Conservation (phyloP, 2,329 filamentous ascomycete species). For the Exophiala sp. region DNA sequence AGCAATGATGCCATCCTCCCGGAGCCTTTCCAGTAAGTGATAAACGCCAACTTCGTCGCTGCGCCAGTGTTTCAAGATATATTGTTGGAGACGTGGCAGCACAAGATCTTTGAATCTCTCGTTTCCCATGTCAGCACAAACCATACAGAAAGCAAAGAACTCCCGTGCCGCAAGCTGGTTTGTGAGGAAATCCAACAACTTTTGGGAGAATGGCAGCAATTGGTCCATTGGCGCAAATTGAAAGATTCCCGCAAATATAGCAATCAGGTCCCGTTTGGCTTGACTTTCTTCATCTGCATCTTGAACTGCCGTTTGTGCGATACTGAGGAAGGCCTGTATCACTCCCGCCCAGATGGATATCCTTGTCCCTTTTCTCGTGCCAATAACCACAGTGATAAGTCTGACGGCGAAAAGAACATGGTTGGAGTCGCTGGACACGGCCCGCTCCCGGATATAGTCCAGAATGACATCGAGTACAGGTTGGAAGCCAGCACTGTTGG, state of each 20-base stretch:
- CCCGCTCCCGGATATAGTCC: slow-evolving; percentile 39
- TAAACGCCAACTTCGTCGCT: slow-evolving; percentile 56
- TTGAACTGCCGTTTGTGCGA: slow-evolving; percentile 41
- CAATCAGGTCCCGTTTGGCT: slow-evolving; percentile 38
- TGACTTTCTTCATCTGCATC: background rate
- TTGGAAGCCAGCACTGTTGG: slow-evolving; percentile 65
- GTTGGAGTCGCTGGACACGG: slow-evolving; percentile 27
- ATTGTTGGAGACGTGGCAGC: slow-evolving; percentile 76
- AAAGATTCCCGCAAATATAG: slow-evolving; percentile 58
- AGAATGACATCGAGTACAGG: slow-evolving; percentile 60
- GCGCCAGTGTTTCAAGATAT: slow-evolving; percentile 67
- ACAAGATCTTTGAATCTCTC: slow-evolving; percentile 74
- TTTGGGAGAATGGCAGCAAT: slow-evolving; percentile 62
- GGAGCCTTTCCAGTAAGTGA: slow-evolving; percentile 21
- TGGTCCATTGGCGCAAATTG: slow-evolving; percentile 73
- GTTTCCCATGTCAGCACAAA: slow-evolving; percentile 66
- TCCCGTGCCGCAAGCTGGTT: slow-evolving; percentile 60
- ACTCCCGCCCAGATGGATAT: slow-evolving; percentile 65
- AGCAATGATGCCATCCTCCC: slow-evolving; percentile 1
- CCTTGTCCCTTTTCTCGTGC: slow-evolving; percentile 73
- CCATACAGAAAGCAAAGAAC: slow-evolving; percentile 81
- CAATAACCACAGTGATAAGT: slow-evolving; percentile 63
- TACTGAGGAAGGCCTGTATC: slow-evolving; percentile 49
- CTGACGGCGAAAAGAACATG: slow-evolving; percentile 47
- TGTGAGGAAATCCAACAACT: slow-evolving; percentile 60